Evolutionary conservation across 805 yeast genomes (phyloP), one percentile per base, ranked within the genome.

Genomic region (Hanseniaspora pseudoguilliermondii): DNA sequence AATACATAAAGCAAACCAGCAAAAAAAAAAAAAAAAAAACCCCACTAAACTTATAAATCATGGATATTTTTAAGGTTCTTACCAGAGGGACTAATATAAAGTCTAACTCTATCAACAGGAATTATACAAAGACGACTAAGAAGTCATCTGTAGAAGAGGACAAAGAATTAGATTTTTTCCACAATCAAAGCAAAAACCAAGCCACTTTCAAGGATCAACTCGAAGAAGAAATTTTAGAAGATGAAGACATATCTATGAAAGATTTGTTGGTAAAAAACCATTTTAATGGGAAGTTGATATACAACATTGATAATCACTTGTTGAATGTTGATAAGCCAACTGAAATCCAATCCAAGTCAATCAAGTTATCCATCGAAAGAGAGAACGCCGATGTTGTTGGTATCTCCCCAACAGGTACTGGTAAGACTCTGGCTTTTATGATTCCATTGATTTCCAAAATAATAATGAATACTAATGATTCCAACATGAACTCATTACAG

Each of bases 361-460:
- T 93, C 43, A 97, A 98, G 2, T 73, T 81, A 10, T 70, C 86
- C 15, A 70, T 88, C 54, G 75, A 79, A 54, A 76, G 74, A 32
- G 78, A 95, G 58, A 97, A 91, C 65, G 9, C 11, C 3, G 47
- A 29, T 34, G 66, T 93, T 36, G 73, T 93, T 44, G 95, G 95
- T 1, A 87, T 96, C 75, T 97, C 97, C 0, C 97, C 97, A 48
- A 93, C 98, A 0, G 98, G 98, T 62, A 88, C 97, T 5, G 98
- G 98, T 74, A 93, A 93, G 67, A 93, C 98, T 0, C 73, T 93
- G 49, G 95, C 97, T 34, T 93, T 85, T 65, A 71, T 86, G 57
- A 79, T 89, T 18, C 98, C 99, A 4, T 63, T 91, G 62, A 69
- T 93, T 21, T 93, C 86, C 46, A 71, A 71, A 57, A 66, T 77